Evolutionary conservation across 1,284 basidiomycete species (phyloP).

Genomic region (Golubevia pallescens): DNA sequence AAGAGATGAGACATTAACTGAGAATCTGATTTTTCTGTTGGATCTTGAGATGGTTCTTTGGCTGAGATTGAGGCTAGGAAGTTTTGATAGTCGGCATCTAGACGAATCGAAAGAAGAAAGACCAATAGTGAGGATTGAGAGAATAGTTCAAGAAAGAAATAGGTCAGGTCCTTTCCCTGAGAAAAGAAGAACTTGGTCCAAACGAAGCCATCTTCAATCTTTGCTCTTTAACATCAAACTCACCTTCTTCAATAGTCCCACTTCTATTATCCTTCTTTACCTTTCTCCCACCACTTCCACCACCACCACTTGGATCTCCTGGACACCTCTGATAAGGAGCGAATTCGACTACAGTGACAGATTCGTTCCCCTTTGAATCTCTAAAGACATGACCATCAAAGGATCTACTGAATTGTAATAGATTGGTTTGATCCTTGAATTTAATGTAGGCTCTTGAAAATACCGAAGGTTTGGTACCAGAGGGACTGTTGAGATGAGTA

Average conservation of each 20-base stretch:
- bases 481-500: too few species aligned
- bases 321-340: constrained; percentile 89
- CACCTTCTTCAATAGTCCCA: constrained; percentile 79
- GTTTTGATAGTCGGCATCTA: constrained; percentile 24
- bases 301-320: constrained; percentile 66
- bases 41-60: constrained; percentile 5
- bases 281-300: constrained; percentile 60
- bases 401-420: constrained; percentile 78
- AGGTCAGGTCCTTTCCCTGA: too few species aligned
- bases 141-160: too few species aligned
- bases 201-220: too few species aligned
- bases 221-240: constrained; percentile 3
- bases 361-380: constrained; percentile 88
- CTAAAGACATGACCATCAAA: constrained; percentile 92
- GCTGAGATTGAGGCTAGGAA: constrained; percentile 21
- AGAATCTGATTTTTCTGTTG: constrained; percentile 28
- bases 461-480: constrained; percentile 15
- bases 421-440: constrained; percentile 76
- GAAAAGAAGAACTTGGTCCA: too few species aligned
- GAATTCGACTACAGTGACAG: constrained; percentile 87
- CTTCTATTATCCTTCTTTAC: constrained; percentile 75
- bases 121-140: too few species aligned
- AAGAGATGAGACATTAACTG: constrained; percentile 22
- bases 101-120: too few species aligned
- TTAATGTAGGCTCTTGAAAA: constrained; percentile 86